These are phyloP conservation scores for Colletotrichum coccodes DNA, from an alignment of 2,329 filamentous ascomycete genomes.

Conservation along the genomic window DNA sequence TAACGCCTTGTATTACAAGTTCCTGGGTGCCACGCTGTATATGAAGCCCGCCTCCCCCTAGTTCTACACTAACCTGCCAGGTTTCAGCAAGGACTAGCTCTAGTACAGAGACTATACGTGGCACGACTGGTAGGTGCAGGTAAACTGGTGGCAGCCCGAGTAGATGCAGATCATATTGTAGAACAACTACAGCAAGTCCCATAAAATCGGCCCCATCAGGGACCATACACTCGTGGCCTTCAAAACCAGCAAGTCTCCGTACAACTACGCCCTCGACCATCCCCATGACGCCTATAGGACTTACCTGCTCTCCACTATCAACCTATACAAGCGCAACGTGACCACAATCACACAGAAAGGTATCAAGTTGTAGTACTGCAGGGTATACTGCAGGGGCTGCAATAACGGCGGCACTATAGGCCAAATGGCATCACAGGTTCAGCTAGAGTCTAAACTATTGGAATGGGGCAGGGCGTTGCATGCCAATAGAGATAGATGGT, in stretches of 20 bases:
- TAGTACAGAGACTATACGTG: constrained; percentile 70
- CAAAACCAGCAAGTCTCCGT: constrained; percentile 45
- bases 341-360: constrained; percentile 37
- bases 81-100: constrained; percentile 69
- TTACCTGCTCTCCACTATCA: constrained; percentile 50
- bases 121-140: constrained; percentile 65
- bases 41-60: constrained; percentile 51
- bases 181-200: constrained; percentile 64
- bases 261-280: constrained; percentile 56
- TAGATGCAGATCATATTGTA: constrained; percentile 61
- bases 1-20: constrained; percentile 36
- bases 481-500: too few relatives aligned
- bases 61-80: constrained; percentile 64
- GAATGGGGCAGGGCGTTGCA: too few relatives aligned
- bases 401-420: constrained; percentile 37
- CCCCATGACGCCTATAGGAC: constrained; percentile 60
- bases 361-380: constrained; percentile 40
- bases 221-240: constrained; percentile 27
- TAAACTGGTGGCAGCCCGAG: constrained; percentile 65
- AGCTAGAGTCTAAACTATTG: constrained; percentile 33
- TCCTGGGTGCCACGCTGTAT: constrained; percentile 51
- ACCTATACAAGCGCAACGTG: constrained; percentile 44
- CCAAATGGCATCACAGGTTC: constrained; percentile 39
- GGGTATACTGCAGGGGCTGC: constrained; percentile 28
- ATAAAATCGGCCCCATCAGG: constrained; percentile 60